phyloP scores from a whole-genome alignment of 2,329 filamentous ascomycete species.

The Colletotrichum sp. region DNA sequence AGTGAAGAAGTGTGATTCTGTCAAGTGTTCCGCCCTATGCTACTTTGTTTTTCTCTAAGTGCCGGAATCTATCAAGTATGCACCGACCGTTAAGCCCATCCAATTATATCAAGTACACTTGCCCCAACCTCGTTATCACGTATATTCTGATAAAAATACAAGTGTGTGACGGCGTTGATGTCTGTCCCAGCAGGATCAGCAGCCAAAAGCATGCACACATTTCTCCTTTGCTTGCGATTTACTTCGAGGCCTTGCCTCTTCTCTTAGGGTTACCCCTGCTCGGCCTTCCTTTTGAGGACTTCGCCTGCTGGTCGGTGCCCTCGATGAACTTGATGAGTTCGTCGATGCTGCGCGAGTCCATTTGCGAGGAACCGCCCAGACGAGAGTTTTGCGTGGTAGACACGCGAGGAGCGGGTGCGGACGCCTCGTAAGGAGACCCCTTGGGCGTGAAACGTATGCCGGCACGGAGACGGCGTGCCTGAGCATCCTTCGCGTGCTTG shows the following conservation, averaged over 20 bases:
- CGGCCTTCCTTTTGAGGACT: conserved; percentile 59
- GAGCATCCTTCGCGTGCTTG: conserved; percentile 88
- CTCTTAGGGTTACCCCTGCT: conserved; percentile 61
- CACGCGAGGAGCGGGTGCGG: conserved; percentile 28
- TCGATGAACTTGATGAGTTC: conserved; percentile 96
- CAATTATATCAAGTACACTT: conserved; percentile 7
- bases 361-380: conserved; percentile 33
- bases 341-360: conserved; percentile 87
- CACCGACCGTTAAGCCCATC: background rate
- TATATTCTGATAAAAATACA: background rate
- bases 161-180: background rate
- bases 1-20: conserved; percentile 17
- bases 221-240: background rate
- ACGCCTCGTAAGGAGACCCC: conserved; percentile 63
- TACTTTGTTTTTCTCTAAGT: background rate
- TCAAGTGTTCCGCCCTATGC: background rate
- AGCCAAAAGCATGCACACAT: background rate
- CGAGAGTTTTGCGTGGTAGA: conserved; percentile 14
- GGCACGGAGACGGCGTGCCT: conserved; percentile 74
- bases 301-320: conserved; percentile 63
- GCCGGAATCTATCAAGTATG: background rate
- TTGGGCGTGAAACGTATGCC: conserved; percentile 71
- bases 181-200: background rate
- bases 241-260: conserved; percentile 38
- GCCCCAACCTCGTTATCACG: background rate